Percentiles rank a stretch among this genome's conserved stretches.
Evolutionary conservation across 1,139 yeast species (phyloP).

Genomic region (Yarrowia galli): DNA sequence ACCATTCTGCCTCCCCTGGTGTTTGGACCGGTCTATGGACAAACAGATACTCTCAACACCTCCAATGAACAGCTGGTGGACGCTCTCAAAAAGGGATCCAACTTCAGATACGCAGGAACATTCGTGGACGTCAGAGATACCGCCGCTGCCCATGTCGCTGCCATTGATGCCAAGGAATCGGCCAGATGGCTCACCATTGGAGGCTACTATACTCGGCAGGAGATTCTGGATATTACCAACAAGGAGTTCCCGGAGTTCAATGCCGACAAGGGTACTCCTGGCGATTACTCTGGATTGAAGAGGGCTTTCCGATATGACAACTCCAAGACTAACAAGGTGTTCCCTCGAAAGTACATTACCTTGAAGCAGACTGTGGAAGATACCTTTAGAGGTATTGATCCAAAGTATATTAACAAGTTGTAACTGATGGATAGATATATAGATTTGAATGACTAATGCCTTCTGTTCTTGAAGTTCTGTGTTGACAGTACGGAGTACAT

Average conservation of each 20-base stretch:
- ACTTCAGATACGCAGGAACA: slow-evolving; percentile 10
- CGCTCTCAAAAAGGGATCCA: slow-evolving; percentile 41
- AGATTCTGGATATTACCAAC: slow-evolving; percentile 52
- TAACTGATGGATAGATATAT: neutral
- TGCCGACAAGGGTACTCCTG: slow-evolving; percentile 29
- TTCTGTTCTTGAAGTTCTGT: too few relatives aligned
- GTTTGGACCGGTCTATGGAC: slow-evolving; percentile 55
- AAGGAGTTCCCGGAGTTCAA: slow-evolving; percentile 41
- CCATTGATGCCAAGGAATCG: slow-evolving; percentile 50
- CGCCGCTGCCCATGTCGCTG: slow-evolving; percentile 59
- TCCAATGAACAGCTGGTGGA: slow-evolving; percentile 42
- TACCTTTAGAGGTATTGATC: slow-evolving; percentile 11
- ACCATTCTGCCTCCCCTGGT: slow-evolving; percentile 57
- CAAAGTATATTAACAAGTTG: slow-evolving; percentile 11
- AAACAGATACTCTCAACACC: slow-evolving; percentile 42
- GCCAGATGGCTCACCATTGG: slow-evolving; percentile 52
- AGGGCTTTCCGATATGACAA: slow-evolving; percentile 7
- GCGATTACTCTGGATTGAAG: slow-evolving; percentile 6
- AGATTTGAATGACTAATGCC: too few relatives aligned
- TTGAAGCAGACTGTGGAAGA: slow-evolving; percentile 18
- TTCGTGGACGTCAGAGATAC: slow-evolving; percentile 61
- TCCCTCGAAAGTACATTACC: slow-evolving; percentile 7
- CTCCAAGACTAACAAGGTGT: slow-evolving; percentile 35
- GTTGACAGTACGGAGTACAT: too few relatives aligned
- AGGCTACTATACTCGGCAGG: slow-evolving; percentile 51